Base-by-base conservation (phyloP, 106 monocot species). In the Dendrobium nobile region DNA sequence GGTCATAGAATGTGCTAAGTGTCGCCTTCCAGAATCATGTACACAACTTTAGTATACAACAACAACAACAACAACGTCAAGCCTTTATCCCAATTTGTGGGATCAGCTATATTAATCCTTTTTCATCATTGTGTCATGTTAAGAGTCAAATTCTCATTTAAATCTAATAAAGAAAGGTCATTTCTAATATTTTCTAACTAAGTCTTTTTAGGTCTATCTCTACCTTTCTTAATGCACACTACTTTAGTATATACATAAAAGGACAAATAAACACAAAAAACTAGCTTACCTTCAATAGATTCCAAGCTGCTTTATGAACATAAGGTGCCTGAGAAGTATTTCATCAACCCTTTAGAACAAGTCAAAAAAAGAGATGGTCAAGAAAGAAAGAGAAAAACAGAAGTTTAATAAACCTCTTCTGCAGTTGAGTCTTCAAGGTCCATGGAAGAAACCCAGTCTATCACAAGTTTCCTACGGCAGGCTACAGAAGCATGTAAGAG, bases 401-500 rank as follows among this genome's bases (percentile, higher is more conserved):
- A 67, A 55, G 81, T 9, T 20, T 13, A 31, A 61, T 41, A 77
- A 70, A 81, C 87, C 85, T 81, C 79, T 67, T 72, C 68, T 59
- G 83, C 88, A 16, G 91, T 83, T 37, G 65, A 31, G 10, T 88
- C 91, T 90, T 99, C 99, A 40, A 99, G 93, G 78, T 99, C 99
- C 75, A 89, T 40, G 65, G 99, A 82, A 82, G 95, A 75, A 87
- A 99, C 91, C 99, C 99, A 99, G 11, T 95, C 90, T 37, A 99
- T 86, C 9, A 91, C 65, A 77, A 95, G 99, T 81, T 95, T 95
- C 77, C 81, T 88, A 26, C 2, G 72, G 65, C 91, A 93, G 75
- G 70, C 84, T 59, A 95, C 78, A 47, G 95, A 93, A 82, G 99
- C 99, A 89, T 99, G 99, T 75, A 99, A 77, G 61, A 99, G 93